These are phyloP conservation scores for Cyberlindnera petersonii DNA, from an alignment of 805 yeast genomes.

Conservation along the genomic window DNA sequence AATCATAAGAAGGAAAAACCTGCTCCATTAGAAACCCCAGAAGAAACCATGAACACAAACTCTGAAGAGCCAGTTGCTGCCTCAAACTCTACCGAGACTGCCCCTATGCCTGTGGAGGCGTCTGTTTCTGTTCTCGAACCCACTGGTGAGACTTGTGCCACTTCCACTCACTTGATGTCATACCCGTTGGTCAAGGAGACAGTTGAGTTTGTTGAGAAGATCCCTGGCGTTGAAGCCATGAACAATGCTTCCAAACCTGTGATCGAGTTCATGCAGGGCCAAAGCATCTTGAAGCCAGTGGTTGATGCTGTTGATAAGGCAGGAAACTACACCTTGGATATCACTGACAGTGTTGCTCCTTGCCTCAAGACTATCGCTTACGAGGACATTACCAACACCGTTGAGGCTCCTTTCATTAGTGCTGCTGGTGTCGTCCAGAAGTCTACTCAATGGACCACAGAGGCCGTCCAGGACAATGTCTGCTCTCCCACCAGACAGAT, in stretches of 20 bases:
- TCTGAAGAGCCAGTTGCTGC: not conserved
- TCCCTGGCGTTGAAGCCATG: conserved; percentile 37
- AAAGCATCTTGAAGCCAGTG: conserved; percentile 39
- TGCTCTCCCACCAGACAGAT: conserved; percentile 47
- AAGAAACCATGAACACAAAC: not conserved
- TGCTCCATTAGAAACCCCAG: not conserved
- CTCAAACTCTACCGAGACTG: no score
- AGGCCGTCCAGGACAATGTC: conserved; percentile 33
- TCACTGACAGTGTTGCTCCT: conserved; percentile 60
- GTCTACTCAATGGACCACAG: conserved; percentile 31
- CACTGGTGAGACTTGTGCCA: conserved; percentile 6
- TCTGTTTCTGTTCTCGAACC: no score
- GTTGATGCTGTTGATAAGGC: conserved; percentile 46
- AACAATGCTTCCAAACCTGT: conserved; percentile 29
- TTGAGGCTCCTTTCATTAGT: conserved; percentile 50
- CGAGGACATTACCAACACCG: conserved; percentile 43
- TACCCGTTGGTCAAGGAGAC: conserved; percentile 48
- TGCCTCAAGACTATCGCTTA: conserved; percentile 50
- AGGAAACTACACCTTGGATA: conserved; percentile 51
- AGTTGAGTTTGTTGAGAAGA: conserved; percentile 29
- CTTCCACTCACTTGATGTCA: conserved; percentile 36
- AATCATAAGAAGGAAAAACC: conserved; percentile 4
- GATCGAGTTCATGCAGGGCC: conserved; percentile 29
- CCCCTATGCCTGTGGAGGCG: no score
- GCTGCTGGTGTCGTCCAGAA: conserved; percentile 38